Conservation (phyloP, 2,329 filamentous ascomycete genomes). For the Didymella keratinophila region DNA sequence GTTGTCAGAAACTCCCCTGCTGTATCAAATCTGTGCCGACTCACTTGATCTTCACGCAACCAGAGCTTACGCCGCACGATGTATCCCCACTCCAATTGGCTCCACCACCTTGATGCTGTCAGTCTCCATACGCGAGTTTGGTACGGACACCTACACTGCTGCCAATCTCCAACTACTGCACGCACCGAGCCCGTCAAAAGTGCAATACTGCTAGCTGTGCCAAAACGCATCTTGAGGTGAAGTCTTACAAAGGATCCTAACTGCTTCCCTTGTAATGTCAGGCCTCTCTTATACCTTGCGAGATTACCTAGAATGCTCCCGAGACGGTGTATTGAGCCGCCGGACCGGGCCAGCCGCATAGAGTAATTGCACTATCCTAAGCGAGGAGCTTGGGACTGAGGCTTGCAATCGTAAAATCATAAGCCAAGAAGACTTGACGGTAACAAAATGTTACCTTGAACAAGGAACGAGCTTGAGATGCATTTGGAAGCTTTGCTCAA, state of each 20-base stretch:
- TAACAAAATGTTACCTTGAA: too few relatives aligned
- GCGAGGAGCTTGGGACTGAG: too few relatives aligned
- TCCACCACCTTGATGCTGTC: slow-evolving; percentile 39
- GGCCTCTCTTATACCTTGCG: slow-evolving; percentile 5
- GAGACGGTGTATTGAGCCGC: slow-evolving; percentile 4
- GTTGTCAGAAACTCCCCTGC: background rate
- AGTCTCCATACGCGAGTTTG: background rate
- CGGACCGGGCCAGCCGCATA: slow-evolving; percentile 18
- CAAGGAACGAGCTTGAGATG: too few relatives aligned
- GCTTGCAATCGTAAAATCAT: too few relatives aligned
- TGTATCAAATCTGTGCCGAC: background rate
- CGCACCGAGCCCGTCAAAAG: slow-evolving; percentile 35
- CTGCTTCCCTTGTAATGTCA: too few relatives aligned
- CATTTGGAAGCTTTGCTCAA: too few relatives aligned
- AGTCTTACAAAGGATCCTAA: too few relatives aligned
- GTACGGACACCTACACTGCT: slow-evolving; percentile 42
- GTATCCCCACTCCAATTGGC: slow-evolving; percentile 38
- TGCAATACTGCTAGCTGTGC: slow-evolving; percentile 28
- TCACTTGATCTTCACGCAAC: slow-evolving; percentile 47
- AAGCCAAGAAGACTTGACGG: too few relatives aligned
- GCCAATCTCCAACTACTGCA: slow-evolving; percentile 42
- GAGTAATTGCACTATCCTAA: slow-evolving; percentile 22
- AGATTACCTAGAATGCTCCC: background rate
- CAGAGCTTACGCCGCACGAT: slow-evolving; percentile 33
- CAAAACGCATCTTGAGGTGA: slow-evolving; percentile 32